Percentiles rank a stretch among this genome's conserved stretches.
Conservation (phyloP, 2,329 filamentous ascomycete genomes). For the Lecanicillium sp. region DNA sequence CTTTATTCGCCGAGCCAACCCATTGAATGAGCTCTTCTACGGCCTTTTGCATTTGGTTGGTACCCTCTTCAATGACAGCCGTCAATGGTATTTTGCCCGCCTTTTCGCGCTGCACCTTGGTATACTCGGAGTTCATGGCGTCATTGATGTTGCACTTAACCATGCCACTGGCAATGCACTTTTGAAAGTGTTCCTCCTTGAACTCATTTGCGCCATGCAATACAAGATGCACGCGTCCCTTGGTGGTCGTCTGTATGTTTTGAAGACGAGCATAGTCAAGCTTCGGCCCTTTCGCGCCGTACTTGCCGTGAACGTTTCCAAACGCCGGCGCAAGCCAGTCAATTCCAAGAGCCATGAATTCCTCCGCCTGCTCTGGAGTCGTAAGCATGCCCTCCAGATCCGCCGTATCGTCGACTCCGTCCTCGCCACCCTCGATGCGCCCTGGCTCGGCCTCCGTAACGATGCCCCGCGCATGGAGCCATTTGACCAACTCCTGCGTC, state of each 20-base stretch:
- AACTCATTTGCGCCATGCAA: conserved; percentile 4
- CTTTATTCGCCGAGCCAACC: conserved; percentile 35
- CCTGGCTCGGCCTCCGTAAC: conserved; percentile 64
- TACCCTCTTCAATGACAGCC: conserved; percentile 34
- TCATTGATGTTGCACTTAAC: conserved; percentile 49
- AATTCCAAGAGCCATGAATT: conserved; percentile 65
- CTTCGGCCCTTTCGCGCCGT: conserved; percentile 36
- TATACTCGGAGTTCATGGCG: conserved; percentile 34
- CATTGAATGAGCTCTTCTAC: conserved; percentile 39
- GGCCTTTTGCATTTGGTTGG: conserved; percentile 30
- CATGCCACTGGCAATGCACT: conserved; percentile 16
- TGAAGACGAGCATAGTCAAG: conserved; percentile 2
- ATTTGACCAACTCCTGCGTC: conserved; percentile 52
- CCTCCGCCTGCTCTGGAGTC: conserved; percentile 59
- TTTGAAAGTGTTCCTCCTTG: background rate
- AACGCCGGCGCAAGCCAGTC: conserved; percentile 71
- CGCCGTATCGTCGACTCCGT: conserved; percentile 57
- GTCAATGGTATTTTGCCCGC: conserved; percentile 16
- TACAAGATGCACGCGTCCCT: background rate
- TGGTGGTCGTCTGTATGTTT: background rate
- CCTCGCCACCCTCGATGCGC: conserved; percentile 57
- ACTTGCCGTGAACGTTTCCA: conserved; percentile 69
- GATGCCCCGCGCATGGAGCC: conserved; percentile 56
- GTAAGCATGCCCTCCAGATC: conserved; percentile 46
- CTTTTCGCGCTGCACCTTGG: conserved; percentile 25